Percentiles rank a stretch among this genome's conserved stretches.
These are phyloP conservation scores for Russula sp. DNA, from an alignment of 768 basidiomycete genomes.

Conservation along the genomic window DNA sequence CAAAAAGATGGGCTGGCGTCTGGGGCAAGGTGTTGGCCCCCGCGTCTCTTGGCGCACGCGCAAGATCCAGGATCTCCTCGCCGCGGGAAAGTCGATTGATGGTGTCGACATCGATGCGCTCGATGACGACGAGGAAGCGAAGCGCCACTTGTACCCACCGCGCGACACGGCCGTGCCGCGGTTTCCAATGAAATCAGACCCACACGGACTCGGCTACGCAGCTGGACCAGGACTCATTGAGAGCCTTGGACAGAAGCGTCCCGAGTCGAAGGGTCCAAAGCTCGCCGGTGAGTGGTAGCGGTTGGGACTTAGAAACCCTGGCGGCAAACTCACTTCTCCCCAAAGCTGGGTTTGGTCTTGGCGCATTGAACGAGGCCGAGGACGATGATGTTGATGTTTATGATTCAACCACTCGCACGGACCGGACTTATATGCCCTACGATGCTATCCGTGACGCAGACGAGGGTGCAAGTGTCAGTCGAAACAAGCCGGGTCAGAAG, in stretches of 20 bases:
- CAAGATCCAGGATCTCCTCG: conserved; percentile 59
- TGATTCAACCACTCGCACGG: conserved; percentile 38
- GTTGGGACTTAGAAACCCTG: not conserved
- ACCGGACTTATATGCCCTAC: conserved; percentile 53
- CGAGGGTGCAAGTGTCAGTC: conserved; percentile 43
- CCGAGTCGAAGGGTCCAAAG: conserved; percentile 39
- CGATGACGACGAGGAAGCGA: conserved; percentile 69
- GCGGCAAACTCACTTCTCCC: not conserved
- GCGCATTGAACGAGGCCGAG: conserved; percentile 88
- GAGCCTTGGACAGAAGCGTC: conserved; percentile 39
- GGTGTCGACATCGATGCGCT: conserved; percentile 31
- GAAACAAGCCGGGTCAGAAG: conserved; percentile 6
- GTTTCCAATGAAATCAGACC: conserved; percentile 65
- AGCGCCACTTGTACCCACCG: conserved; percentile 82
- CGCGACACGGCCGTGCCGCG: conserved; percentile 64
- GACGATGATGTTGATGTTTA: conserved; percentile 89
- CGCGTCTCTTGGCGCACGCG: conserved; percentile 74
- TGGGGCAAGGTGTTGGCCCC: conserved; percentile 91
- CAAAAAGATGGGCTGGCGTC: conserved; percentile 93
- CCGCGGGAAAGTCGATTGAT: conserved; percentile 31
- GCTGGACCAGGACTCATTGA: conserved; percentile 59
- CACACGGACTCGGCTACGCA: conserved; percentile 78
- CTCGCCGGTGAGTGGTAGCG: conserved; percentile 45
- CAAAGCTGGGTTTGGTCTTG: conserved; percentile 80
- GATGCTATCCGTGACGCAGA: conserved; percentile 61